Base-by-base conservation (phyloP, 2,329 filamentous ascomycete species). In the Botrytis paeoniae region DNA sequence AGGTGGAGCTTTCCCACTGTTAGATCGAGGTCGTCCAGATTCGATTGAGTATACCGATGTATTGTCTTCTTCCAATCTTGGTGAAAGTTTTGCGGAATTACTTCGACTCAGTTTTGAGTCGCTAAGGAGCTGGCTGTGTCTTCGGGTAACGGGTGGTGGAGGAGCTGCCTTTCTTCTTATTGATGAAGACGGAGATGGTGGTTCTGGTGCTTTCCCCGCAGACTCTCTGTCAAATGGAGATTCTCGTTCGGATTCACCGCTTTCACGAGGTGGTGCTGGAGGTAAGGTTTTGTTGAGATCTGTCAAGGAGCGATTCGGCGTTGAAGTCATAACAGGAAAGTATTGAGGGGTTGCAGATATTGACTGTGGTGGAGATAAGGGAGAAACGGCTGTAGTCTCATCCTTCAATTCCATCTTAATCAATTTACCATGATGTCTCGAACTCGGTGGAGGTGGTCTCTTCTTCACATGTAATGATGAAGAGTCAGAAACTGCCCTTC, bases 351-450 rank as follows among this genome's bases (percentile, higher is more conserved):
- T 76, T n/a, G 77, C 73, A 57, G 73, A 77, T 41, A 73, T 73
- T 25, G 37, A 14, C 66, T 75, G 74, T 29, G 64, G 77, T 73
- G 78, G 75, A 70, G 81, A 75, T 73, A 76, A 77, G 68, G 76
- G 79, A 43, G 82, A 76, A 29, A n/a, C 75, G 76, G 82, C 79
- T 80, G 82, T 73, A 79, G 84, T 77, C 73, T 85, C 76, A 69
- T 78, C 80, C 70, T 82, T 83, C 74, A 84, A 76, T 78, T 86
- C 83, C 61, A 84, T 81, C 76, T 86, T 89, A 76, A 95, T 92
- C 29, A 91, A 86, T 81, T 92, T 95, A 7, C 93, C 93, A 82
- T 95, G 92, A 82, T 95, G 92, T 71, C 92, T 89, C 69, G 92
- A 94, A 79, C 88, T 93, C 18, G 92, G 92, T 10, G 92, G 91